Percentiles rank a stretch among this genome's conserved stretches.
phyloP scores from a whole-genome alignment of 225 moss, liverwort and hornwort genomes.

The Bryoerythrophyllum caledonicum region DNA sequence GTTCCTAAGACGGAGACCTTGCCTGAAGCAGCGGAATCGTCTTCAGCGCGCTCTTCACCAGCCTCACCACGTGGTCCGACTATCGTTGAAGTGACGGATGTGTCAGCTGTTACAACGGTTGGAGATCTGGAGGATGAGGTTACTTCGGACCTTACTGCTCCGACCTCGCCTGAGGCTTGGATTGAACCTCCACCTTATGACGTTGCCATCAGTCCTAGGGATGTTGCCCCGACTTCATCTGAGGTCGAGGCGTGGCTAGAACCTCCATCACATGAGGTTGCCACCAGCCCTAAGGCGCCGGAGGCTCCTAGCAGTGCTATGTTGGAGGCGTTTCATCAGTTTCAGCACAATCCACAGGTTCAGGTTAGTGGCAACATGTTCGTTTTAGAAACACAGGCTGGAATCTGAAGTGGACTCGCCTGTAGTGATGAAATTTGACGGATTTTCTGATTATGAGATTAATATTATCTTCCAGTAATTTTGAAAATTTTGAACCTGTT shows the following conservation, averaged over 20 bases:
- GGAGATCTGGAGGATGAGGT: slow-evolving; percentile 47
- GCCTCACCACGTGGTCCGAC: slow-evolving; percentile 23
- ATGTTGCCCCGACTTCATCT: neutral
- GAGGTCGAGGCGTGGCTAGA: slow-evolving; percentile 70
- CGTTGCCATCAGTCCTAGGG: slow-evolving; percentile 30
- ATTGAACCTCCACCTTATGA: slow-evolving; percentile 71
- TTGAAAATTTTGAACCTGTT: neutral
- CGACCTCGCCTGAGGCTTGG: slow-evolving; percentile 47
- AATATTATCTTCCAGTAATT: neutral
- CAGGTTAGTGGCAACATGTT: slow-evolving; percentile 46
- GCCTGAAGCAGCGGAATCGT: slow-evolving; percentile 23
- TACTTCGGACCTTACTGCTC: slow-evolving; percentile 45
- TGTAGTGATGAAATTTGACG: neutral
- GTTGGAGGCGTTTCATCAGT: slow-evolving; percentile 78
- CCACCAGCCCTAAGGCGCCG: slow-evolving; percentile 28
- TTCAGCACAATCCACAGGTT: slow-evolving; percentile 82
- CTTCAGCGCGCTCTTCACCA: slow-evolving; percentile 15
- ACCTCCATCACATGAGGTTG: slow-evolving; percentile 57
- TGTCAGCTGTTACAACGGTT: slow-evolving; percentile 43
- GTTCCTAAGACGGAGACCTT: slow-evolving; percentile 17
- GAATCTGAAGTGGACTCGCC: neutral
- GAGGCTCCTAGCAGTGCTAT: slow-evolving; percentile 56
- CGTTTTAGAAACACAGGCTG: neutral
- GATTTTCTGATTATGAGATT: neutral
- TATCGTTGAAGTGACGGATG: slow-evolving; percentile 43